Evolutionary conservation across 306 rosid species (phyloP).

Genomic region (Gastrolobium villosum): DNA sequence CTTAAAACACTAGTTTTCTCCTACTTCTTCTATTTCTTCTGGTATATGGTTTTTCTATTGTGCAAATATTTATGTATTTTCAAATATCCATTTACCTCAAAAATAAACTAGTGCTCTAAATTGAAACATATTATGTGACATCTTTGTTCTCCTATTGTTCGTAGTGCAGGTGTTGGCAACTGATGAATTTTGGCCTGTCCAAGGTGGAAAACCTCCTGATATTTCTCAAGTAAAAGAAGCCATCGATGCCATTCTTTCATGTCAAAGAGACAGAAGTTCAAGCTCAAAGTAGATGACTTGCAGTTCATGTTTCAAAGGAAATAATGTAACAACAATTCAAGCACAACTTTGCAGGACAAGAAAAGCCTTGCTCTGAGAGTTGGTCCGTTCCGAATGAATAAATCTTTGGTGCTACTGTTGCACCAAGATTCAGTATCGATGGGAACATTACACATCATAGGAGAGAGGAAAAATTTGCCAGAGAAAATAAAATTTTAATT

Average conservation of each 20-base stretch:
- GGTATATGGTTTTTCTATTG: slow-evolving; percentile 34
- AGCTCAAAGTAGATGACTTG: slow-evolving; percentile 53
- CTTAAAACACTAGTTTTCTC: slow-evolving; percentile 36
- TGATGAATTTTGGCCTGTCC: slow-evolving; percentile 87
- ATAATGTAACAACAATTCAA: slow-evolving; percentile 23
- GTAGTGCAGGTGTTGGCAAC: slow-evolving; percentile 74
- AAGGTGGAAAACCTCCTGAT: slow-evolving; percentile 86
- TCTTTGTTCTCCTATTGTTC: slow-evolving; percentile 17
- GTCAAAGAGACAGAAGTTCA: slow-evolving; percentile 68
- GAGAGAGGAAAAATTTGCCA: too few relatives aligned
- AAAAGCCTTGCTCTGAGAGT: slow-evolving; percentile 45
- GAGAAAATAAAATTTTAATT: too few relatives aligned
- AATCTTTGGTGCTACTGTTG: too few relatives aligned
- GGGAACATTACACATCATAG: too few relatives aligned
- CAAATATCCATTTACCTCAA: not conserved
- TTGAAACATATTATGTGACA: not conserved
- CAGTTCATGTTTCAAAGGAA: not conserved
- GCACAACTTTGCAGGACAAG: slow-evolving; percentile 45
- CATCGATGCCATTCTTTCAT: slow-evolving; percentile 78
- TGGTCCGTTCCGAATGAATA: slow-evolving; percentile 46
- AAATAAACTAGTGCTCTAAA: not conserved
- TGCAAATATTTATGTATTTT: not conserved
- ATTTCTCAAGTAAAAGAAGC: slow-evolving; percentile 89
- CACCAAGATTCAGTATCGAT: too few relatives aligned
- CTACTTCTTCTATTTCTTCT: slow-evolving; percentile 5